These are phyloP conservation scores for Leccinum aurantiacum DNA, from an alignment of 768 basidiomycete species.

Conservation along the genomic window DNA sequence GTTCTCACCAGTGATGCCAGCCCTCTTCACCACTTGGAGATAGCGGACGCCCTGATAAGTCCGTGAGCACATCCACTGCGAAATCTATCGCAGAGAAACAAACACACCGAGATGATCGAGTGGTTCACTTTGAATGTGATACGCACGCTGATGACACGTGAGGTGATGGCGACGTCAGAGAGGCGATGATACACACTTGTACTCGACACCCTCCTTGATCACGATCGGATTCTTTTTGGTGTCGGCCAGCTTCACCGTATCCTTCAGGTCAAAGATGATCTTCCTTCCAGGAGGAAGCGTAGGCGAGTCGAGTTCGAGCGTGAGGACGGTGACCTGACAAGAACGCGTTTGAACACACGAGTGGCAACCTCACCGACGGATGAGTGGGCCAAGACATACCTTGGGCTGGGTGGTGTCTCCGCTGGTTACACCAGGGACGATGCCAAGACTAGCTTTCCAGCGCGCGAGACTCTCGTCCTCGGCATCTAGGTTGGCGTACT, in stretches of 20 bases:
- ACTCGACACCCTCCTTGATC: slow-evolving; percentile 87
- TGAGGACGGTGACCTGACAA: slow-evolving; percentile 63
- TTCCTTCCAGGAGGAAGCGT: slow-evolving; percentile 61
- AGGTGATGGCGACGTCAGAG: background rate
- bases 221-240: slow-evolving; percentile 75
- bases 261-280: slow-evolving; percentile 66
- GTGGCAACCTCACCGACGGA: slow-evolving; percentile 10
- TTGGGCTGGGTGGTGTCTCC: slow-evolving; percentile 57
- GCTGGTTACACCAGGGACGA: slow-evolving; percentile 51
- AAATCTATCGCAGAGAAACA: background rate
- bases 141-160: slow-evolving; percentile 53
- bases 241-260: slow-evolving; percentile 43
- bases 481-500: slow-evolving; percentile 83
- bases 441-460: slow-evolving; percentile 95
- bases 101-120: slow-evolving; percentile 76
- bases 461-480: slow-evolving; percentile 90
- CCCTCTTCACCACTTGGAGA: slow-evolving; percentile 84
- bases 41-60: slow-evolving; percentile 72
- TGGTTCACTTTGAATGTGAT: slow-evolving; percentile 88
- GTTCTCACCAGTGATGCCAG: slow-evolving; percentile 64
- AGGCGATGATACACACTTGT: slow-evolving; percentile 54
- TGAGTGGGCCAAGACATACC: slow-evolving; percentile 39
- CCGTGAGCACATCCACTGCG: slow-evolving; percentile 8
- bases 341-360: slow-evolving; percentile 25
- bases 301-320: slow-evolving; percentile 77